Percentiles rank a stretch among this genome's conserved stretches.
phyloP scores from a whole-genome alignment of 495 filamentous ascomycete species.

The Thozetella sp. region DNA sequence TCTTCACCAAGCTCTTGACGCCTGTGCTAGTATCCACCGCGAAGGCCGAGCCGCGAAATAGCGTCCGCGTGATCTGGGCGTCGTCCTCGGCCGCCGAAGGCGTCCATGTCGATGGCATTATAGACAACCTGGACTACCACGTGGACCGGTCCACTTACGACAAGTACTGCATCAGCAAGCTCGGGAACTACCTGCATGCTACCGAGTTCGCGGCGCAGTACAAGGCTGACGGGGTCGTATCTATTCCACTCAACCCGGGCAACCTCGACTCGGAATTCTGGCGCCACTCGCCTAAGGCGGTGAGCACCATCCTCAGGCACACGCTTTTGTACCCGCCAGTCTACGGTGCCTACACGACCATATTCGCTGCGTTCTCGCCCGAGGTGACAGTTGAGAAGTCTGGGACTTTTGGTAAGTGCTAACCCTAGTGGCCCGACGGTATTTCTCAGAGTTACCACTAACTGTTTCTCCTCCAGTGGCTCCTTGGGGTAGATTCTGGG shows the following conservation, averaged over 20 bases:
- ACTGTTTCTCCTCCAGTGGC: not conserved
- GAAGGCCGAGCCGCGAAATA: constrained; percentile 23
- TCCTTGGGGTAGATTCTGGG: not conserved
- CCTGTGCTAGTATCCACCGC: constrained; percentile 44
- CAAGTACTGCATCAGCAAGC: constrained; percentile 23
- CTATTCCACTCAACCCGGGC: constrained; percentile 24
- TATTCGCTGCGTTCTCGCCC: constrained; percentile 37
- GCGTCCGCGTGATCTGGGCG: constrained; percentile 6
- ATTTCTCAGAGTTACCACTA: not conserved
- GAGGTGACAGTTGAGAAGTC: constrained; percentile 29
- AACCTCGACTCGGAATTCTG: constrained; percentile 18
- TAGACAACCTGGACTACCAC: constrained; percentile 25
- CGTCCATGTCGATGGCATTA: not conserved
- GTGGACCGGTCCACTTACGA: constrained; percentile 7
- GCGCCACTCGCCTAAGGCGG: not conserved
- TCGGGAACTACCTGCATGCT: constrained; percentile 16
- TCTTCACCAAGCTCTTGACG: constrained; percentile 46
- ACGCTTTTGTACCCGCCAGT: constrained; percentile 9
- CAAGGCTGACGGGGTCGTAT: constrained; percentile 19
- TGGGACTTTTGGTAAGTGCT: constrained; percentile 19
- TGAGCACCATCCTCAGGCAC: not conserved
- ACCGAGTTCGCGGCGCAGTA: constrained; percentile 19
- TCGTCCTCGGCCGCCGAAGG: too few species aligned
- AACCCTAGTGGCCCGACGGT: too few species aligned
- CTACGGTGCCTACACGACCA: constrained; percentile 41